phyloP scores from a whole-genome alignment of 139 green algal species.

The Chlamydomonas asymmetrica region DNA sequence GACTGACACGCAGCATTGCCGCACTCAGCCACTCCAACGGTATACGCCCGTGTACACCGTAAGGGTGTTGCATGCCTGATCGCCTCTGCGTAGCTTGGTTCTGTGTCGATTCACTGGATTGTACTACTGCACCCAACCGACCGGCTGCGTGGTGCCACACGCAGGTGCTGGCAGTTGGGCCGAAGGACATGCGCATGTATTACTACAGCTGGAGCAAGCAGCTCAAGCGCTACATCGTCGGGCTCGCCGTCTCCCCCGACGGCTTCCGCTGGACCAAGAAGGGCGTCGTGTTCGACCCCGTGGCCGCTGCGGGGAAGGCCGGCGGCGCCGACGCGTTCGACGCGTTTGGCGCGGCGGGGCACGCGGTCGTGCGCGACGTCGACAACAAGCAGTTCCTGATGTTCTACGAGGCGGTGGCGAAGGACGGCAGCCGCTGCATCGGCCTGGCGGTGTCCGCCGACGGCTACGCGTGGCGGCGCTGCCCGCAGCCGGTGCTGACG shows the following conservation, averaged over 20 bases:
- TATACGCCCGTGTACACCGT: too few species aligned
- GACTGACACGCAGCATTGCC: too few species aligned
- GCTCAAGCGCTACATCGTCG: conserved; percentile 52
- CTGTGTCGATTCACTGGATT: too few species aligned
- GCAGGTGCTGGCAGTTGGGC: conserved; percentile 72
- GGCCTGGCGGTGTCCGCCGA: conserved; percentile 77
- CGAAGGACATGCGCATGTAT: conserved; percentile 87
- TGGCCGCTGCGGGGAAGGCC: conserved; percentile 32
- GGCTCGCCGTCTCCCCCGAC: conserved; percentile 72
- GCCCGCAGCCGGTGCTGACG: conserved; percentile 29
- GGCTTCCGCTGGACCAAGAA: conserved; percentile 77
- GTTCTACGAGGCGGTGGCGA: conserved; percentile 88
- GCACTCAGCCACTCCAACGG: too few species aligned
- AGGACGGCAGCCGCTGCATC: conserved; percentile 65
- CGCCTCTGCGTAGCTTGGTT: too few species aligned
- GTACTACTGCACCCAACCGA: not conserved
- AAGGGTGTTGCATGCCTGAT: not conserved
- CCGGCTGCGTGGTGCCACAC: not conserved
- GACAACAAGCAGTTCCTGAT: conserved; percentile 82
- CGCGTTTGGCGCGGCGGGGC: conserved; percentile 48
- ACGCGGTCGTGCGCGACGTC: conserved; percentile 67
- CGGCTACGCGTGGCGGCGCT: conserved; percentile 65
- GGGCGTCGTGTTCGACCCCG: conserved; percentile 52
- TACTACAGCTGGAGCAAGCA: conserved; percentile 78
- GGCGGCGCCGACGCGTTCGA: conserved; percentile 52